These are phyloP conservation scores for Emergomyces africanus DNA, from an alignment of 2,329 filamentous ascomycete genomes.

Conservation along the genomic window DNA sequence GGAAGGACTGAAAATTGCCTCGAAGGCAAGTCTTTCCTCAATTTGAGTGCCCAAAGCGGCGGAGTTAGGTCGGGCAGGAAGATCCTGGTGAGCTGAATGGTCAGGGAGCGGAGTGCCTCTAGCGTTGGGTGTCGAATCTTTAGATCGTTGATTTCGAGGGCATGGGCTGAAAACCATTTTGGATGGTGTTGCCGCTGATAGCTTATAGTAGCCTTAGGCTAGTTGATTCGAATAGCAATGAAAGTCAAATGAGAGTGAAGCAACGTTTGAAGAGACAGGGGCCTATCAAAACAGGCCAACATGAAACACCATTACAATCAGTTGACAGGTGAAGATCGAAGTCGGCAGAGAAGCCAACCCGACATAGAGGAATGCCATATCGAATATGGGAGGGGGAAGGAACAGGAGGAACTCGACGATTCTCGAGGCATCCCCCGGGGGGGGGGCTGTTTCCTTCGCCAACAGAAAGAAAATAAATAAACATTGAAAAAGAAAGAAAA, in stretches of 20 bases:
- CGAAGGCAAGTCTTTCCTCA: conserved; percentile 5
- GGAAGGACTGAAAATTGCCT: conserved; percentile 6
- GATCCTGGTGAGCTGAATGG: neutral
- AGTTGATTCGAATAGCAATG: neutral
- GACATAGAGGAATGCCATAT: neutral
- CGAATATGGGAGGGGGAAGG: neutral
- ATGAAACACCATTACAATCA: neutral
- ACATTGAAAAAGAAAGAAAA: neutral
- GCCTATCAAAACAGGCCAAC: neutral
- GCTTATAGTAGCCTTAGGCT: neutral
- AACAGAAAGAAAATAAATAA: neutral
- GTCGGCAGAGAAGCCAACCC: neutral
- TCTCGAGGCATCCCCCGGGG: neutral
- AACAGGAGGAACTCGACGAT: neutral
- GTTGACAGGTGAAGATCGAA: neutral
- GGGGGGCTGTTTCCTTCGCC: neutral
- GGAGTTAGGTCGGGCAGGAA: neutral
- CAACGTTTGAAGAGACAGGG: neutral
- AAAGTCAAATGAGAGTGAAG: neutral
- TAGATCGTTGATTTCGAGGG: conserved; percentile 4
- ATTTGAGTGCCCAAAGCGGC: neutral
- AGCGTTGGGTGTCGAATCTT: neutral
- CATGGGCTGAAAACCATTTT: conserved; percentile 9
- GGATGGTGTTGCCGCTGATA: neutral
- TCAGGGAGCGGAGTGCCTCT: neutral